Conservation (phyloP, 169 alveolate genomes). For the Plasmodium blacklocki region DNA sequence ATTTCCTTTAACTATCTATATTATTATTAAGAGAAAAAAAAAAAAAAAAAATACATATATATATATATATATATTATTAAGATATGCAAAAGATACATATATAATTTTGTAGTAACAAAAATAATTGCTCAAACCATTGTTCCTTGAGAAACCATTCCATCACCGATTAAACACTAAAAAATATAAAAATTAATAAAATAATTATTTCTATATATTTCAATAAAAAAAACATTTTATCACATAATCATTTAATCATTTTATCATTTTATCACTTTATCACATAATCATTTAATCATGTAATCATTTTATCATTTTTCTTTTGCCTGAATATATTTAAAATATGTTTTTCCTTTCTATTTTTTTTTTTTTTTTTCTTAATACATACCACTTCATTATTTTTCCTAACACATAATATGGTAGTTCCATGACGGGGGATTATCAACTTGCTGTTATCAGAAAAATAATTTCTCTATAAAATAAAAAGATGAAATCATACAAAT, state of each 20-base stretch:
- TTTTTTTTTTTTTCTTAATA: slow-evolving; percentile 7
- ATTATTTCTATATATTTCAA: slow-evolving; percentile 12
- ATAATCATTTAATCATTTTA: too few species aligned
- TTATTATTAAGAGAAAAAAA: slow-evolving; percentile 15
- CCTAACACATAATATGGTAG: slow-evolving; percentile 83
- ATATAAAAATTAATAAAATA: slow-evolving; percentile 13
- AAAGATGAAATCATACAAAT: slow-evolving; percentile 2
- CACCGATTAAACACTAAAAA: slow-evolving; percentile 83
- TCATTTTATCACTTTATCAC: too few species aligned
- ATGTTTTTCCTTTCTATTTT: not conserved
- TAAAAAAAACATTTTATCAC: too few species aligned
- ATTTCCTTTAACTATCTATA: slow-evolving; percentile 83
- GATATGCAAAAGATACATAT: not conserved
- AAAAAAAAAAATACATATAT: slow-evolving; percentile 6
- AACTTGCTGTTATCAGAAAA: slow-evolving; percentile 55
- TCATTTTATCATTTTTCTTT: too few species aligned
- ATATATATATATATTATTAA: not conserved
- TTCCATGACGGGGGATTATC: slow-evolving; percentile 81
- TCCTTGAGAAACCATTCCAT: slow-evolving; percentile 86
- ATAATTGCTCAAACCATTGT: slow-evolving; percentile 74
- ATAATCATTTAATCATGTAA: too few species aligned
- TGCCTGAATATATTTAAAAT: too few species aligned
- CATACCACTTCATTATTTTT: slow-evolving; percentile 81
- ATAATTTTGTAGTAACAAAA: slow-evolving; percentile 1
- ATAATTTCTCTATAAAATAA: slow-evolving; percentile 65